These are phyloP conservation scores for Sanghuangporus weigelae DNA, from an alignment of 1,284 basidiomycete species.

Conservation along the genomic window DNA sequence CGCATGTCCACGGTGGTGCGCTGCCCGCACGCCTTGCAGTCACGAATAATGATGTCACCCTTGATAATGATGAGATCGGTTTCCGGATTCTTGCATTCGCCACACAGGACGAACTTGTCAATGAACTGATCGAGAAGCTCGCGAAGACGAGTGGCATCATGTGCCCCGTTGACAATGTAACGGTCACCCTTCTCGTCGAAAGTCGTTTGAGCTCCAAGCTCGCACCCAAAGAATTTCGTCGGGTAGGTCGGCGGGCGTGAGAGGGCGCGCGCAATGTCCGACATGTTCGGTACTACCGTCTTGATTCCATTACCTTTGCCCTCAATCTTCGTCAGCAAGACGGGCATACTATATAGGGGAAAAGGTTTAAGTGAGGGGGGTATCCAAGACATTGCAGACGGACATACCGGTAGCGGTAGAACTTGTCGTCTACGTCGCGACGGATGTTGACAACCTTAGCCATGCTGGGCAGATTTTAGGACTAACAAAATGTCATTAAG, in stretches of 20 bases:
- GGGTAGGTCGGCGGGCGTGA: constrained; percentile 94
- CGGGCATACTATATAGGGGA: constrained; percentile 71
- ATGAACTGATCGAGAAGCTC: constrained; percentile 97
- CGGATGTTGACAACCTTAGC: constrained; percentile 93
- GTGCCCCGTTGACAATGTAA: constrained; percentile 98
- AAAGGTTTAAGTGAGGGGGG: constrained; percentile 18
- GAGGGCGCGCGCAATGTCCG: constrained; percentile 93
- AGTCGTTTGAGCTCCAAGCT: constrained; percentile 96
- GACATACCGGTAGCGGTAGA: constrained; percentile 78
- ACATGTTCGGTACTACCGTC: constrained; percentile 98
- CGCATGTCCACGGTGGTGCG: constrained; percentile 93
- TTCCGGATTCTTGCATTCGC: constrained; percentile 98
- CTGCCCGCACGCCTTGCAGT: constrained; percentile 98
- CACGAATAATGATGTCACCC: constrained; percentile 85
- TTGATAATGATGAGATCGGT: constrained; percentile 93
- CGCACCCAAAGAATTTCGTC: constrained; percentile 99
- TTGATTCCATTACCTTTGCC: constrained; percentile 99
- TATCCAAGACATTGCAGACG: background rate
- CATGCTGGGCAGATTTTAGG: constrained; percentile 69
- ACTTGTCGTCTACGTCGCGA: constrained; percentile 96
- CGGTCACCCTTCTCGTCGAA: constrained; percentile 96
- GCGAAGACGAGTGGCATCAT: constrained; percentile 87
- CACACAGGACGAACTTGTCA: constrained; percentile 97
- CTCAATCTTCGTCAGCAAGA: constrained; percentile 95
- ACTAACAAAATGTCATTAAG: constrained; percentile 33